Percentiles rank a stretch among this genome's conserved stretches.
phyloP scores from a whole-genome alignment of 768 basidiomycete genomes.

The Dioszegia aurantiaca region DNA sequence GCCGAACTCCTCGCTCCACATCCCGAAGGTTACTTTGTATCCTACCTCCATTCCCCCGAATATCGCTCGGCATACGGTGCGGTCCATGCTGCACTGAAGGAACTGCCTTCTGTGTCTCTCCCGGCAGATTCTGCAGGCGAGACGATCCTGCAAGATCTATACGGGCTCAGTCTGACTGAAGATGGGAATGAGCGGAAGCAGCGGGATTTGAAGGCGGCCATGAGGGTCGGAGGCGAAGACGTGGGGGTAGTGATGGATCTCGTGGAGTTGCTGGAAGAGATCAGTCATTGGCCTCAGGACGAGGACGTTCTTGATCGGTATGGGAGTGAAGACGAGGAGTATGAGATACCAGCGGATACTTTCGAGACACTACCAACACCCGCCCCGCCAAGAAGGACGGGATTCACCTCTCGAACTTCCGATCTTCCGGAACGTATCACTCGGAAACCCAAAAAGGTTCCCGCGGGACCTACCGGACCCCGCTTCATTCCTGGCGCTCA shows the following conservation, averaged over 20 bases:
- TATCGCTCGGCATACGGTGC: constrained; percentile 42
- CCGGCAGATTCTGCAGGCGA: constrained; percentile 13
- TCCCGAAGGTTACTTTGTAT: constrained; percentile 32
- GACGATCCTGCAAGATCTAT: constrained; percentile 40
- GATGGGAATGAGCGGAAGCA: constrained; percentile 11
- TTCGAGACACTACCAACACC: constrained; percentile 1
- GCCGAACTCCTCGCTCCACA: constrained; percentile 31
- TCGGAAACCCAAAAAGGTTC: constrained; percentile 15
- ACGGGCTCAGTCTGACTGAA: constrained; percentile 21
- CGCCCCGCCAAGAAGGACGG: background rate
- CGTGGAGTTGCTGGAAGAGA: constrained; percentile 40
- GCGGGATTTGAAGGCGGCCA: constrained; percentile 39
- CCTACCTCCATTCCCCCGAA: constrained; percentile 40
- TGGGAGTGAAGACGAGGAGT: constrained; percentile 6
- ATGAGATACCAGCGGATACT: background rate
- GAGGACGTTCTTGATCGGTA: constrained; percentile 22
- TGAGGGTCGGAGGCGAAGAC: constrained; percentile 35
- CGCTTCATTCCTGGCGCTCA: constrained; percentile 30
- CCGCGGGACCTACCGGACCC: constrained; percentile 5
- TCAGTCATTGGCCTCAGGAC: constrained; percentile 33
- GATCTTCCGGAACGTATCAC: constrained; percentile 17
- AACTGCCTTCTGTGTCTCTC: constrained; percentile 9
- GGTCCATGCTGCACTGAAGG: constrained; percentile 30
- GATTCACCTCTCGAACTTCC: background rate
- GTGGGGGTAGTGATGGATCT: constrained; percentile 45